phyloP scores from a whole-genome alignment of 257 asterid species.

The Gardenia jasminoides region DNA sequence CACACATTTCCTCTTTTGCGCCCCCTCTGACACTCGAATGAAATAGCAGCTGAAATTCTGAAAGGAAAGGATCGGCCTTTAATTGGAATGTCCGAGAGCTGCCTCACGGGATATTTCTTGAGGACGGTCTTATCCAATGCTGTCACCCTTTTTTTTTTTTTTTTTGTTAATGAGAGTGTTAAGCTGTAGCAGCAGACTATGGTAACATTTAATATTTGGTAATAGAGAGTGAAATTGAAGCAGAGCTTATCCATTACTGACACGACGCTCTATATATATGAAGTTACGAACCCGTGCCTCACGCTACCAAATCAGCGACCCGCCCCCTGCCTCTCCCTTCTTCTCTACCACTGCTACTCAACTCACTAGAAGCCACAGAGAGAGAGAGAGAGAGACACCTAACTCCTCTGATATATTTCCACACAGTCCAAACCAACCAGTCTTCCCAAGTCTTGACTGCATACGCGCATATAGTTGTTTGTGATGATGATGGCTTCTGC shows the following conservation, averaged over 20 bases:
- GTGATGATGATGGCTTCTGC: slow-evolving; percentile 38
- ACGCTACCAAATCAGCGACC: too few relatives aligned
- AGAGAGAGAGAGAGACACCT: neutral
- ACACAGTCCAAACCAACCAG: too few relatives aligned
- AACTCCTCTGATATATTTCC: neutral
- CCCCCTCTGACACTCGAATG: neutral
- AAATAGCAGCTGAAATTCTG: neutral
- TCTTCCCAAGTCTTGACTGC: too few relatives aligned
- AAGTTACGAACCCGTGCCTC: neutral
- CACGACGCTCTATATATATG: slow-evolving; percentile 25
- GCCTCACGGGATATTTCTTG: slow-evolving; percentile 11
- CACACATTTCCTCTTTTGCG: neutral
- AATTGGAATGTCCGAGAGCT: neutral
- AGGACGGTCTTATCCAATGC: neutral
- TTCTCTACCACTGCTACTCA: too few relatives aligned
- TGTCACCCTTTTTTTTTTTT: neutral
- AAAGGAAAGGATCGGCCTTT: neutral
- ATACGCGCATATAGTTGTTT: too few relatives aligned
- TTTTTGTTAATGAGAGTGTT: too few relatives aligned
- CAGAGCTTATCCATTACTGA: slow-evolving; percentile 56
- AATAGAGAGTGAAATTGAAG: neutral
- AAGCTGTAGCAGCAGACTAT: too few relatives aligned
- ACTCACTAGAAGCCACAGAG: too few relatives aligned
- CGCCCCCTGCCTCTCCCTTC: too few relatives aligned
- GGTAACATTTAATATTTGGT: too few relatives aligned